phyloP scores from a whole-genome alignment of 345 rosid species.

The Bruguiera parviflora region DNA sequence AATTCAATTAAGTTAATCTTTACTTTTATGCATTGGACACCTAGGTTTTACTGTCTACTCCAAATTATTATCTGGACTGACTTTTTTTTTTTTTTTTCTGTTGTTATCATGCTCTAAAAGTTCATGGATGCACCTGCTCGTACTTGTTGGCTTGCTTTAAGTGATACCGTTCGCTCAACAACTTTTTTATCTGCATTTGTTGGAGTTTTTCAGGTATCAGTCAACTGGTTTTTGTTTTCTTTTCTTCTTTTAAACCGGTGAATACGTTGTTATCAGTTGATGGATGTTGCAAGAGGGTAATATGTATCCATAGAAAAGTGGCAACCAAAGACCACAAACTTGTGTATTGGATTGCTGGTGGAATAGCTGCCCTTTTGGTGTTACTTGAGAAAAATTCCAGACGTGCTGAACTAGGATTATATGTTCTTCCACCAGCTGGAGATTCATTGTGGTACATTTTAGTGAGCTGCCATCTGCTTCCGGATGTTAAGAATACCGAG shows the following conservation, averaged over 20 bases:
- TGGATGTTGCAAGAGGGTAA: slow-evolving; percentile 59
- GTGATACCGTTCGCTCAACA: slow-evolving; percentile 89
- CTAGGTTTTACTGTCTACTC: too few relatives aligned
- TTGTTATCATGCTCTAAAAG: slow-evolving; percentile 31
- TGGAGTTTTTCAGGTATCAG: slow-evolving; percentile 88
- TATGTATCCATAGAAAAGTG: slow-evolving; percentile 85
- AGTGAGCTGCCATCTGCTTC: slow-evolving; percentile 80
- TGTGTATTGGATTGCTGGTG: slow-evolving; percentile 91
- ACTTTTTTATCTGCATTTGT: slow-evolving; percentile 96
- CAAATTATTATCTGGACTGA: too few relatives aligned
- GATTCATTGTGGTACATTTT: slow-evolving; percentile 95
- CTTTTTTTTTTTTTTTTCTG: too few relatives aligned
- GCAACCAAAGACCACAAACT: slow-evolving; percentile 90
- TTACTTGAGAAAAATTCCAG: slow-evolving; percentile 88
- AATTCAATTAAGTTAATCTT: too few relatives aligned
- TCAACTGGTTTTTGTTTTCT: slow-evolving; percentile 11
- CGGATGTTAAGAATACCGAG: slow-evolving; percentile 86
- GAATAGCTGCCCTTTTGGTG: slow-evolving; percentile 84
- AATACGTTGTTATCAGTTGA: slow-evolving; percentile 20
- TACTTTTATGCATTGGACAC: slow-evolving; percentile 8
- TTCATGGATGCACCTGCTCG: slow-evolving; percentile 88
- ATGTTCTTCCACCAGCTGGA: slow-evolving; percentile 96
- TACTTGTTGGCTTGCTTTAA: slow-evolving; percentile 78
- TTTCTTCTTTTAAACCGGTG: slow-evolving; percentile 3
- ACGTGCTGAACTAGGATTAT: slow-evolving; percentile 92